Base-by-base conservation (phyloP, 805 yeast species). In the Myxozyma monticola region DNA sequence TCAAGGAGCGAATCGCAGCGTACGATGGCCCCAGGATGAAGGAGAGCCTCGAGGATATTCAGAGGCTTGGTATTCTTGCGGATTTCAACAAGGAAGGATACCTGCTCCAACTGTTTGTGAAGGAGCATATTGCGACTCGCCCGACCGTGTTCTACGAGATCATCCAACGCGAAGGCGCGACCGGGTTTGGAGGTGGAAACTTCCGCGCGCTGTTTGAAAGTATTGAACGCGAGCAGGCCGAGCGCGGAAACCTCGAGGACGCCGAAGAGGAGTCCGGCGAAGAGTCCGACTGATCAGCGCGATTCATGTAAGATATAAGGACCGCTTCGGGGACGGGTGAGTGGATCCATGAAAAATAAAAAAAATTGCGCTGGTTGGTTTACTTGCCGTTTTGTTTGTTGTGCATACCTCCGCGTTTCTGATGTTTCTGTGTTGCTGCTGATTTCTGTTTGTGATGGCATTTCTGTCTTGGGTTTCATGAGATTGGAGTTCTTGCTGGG, bases 151-250 rank as follows among this genome's bases (percentile, higher is more conserved):
- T 88, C 63, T 71, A 88, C 57, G 96, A 88, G 65, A 76, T 88
- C 21, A 88, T 88, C 55, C 93, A 88, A 68, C 76, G 96, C 53
- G 73, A 76, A 60, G 84, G 85, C 61, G 90, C 85, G 64, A 76
- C 83, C 53, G 96, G 96, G 0, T 88, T 88, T 68, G 96, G 96
- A 1, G 88, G 88, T 42, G 96, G 96, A 1, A 88, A 89, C 54
- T 88, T 88, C 71, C 84, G 81, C 64, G 85, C 93, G 0, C 70
- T 88, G 33, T 88, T 85, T 63, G 90, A 87, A 63, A 79, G 85
- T 5, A 80, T 88, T 49, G 96, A 88, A 65, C 74, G 75, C n/a
- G 90, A 86, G 58, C 96, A 88, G 65, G 73, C 65, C 49, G 62
- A 68, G 43, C 76, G 96, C 44, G 95, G 95, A 1, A 87, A 87